Evolutionary conservation across 345 rosid species (phyloP), one percentile per base, ranked within the genome.

Genomic region (Salix udensis): DNA sequence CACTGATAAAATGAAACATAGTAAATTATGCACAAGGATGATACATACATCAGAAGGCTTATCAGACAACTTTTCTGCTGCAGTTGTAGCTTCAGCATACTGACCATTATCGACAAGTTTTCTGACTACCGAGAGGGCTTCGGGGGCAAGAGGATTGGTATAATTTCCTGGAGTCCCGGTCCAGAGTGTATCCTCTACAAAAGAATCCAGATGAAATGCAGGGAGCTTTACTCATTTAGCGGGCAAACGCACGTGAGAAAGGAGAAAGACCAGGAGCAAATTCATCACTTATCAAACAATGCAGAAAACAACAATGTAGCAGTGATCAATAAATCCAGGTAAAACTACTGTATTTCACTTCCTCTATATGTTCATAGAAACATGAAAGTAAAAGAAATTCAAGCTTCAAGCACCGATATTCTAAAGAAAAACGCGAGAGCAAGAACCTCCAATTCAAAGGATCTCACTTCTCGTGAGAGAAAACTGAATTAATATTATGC

Each of bases 141-240:
- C 86, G 2, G 87, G 92, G 6, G 88, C 97, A 66, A 83, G 80
- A 3, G 90, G 91, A 73, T 93, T 79, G 8, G 92, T 86, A 55
- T 91, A 93, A 70, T 88, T 78, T n/a, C 88, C 89, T 4, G 97
- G 96, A 53, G 70, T 85, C 65, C 98, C 97, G 9, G 97, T 93
- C 97, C 97, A 93, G 12, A 93, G 86, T 5, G 97, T 90, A 73
- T 93, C 97, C 87, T 91, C 96, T 95, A 70, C 76, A 86, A 71
- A 71, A 74, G 28, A 76, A 76, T 40, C 4, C 19, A 53, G 46
- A n/a, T 46, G 16, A 67, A 18, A 11, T 28, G 34, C 30, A 61
- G 66, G 36, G 50, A 71, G 23, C 23, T 62, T 13, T 9, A 66
- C 44, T 66, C 69, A 30, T 65, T 65, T 14, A 7, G 18, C 18